These are phyloP conservation scores for Apodospora peruviana DNA, from an alignment of 495 filamentous ascomycete genomes.

Conservation along the genomic window DNA sequence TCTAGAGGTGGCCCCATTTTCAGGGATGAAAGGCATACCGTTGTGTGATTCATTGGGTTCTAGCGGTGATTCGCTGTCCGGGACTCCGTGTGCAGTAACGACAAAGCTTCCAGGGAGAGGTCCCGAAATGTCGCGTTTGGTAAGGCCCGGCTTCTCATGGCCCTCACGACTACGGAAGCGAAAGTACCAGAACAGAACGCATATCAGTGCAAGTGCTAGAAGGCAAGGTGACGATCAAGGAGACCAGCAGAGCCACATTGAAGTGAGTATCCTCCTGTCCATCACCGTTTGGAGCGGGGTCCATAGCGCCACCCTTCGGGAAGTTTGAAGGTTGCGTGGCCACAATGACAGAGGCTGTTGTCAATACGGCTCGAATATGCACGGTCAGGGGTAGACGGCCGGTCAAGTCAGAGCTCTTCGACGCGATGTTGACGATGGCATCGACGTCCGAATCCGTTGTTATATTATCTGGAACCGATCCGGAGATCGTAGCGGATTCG, in stretches of 20 bases:
- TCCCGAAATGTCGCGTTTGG: constrained; percentile 37
- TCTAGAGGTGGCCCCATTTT: background rate
- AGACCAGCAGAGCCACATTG: constrained; percentile 14
- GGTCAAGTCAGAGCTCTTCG: constrained; percentile 33
- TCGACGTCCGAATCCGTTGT: constrained; percentile 29
- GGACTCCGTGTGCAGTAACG: constrained; percentile 9
- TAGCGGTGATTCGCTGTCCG: background rate
- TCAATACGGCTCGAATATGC: constrained; percentile 27
- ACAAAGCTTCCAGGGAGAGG: constrained; percentile 35
- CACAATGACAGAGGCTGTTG: constrained; percentile 7
- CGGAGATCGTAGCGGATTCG: constrained; percentile 50
- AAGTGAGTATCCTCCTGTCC: background rate
- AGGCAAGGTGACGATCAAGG: constrained; percentile 16
- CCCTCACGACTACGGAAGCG: constrained; percentile 13
- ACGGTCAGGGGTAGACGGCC: constrained; percentile 49
- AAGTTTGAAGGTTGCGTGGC: constrained; percentile 6
- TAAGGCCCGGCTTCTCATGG: too few species aligned
- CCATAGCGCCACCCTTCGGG: too few species aligned
- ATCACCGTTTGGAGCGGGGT: too few species aligned
- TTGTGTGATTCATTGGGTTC: constrained; percentile 17
- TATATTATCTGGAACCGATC: constrained; percentile 53
- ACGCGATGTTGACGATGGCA: constrained; percentile 43
- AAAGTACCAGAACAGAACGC: constrained; percentile 18
- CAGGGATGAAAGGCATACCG: constrained; percentile 11
- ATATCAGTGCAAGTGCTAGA: constrained; percentile 6